Evolutionary conservation across 192 early-diverging fungal species (phyloP).

Genomic region (Phlyctochytrium planicorne): DNA sequence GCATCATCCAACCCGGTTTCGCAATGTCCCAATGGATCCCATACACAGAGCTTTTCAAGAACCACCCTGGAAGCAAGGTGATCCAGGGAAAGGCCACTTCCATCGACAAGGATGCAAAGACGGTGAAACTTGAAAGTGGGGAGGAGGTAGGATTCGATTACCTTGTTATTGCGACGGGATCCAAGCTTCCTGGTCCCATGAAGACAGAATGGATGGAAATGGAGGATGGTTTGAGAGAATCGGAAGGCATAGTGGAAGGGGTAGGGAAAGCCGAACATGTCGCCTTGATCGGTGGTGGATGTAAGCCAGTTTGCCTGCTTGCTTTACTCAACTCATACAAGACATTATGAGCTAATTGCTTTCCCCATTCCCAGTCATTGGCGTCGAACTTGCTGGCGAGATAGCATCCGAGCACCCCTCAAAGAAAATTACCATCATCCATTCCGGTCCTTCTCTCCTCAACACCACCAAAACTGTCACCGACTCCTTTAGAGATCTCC

Average conservation of each 20-base stretch:
- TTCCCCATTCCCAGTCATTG: too few relatives aligned
- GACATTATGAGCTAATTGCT: too few relatives aligned
- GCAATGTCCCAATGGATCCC: conserved; percentile 37
- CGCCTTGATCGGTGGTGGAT: conserved; percentile 68
- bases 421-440: conserved; percentile 63
- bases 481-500: conserved; percentile 8
- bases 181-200: conserved; percentile 48
- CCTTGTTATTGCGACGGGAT: conserved; percentile 65
- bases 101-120: conserved; percentile 30
- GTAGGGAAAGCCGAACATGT: conserved; percentile 49
- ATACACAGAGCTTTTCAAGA: conserved; percentile 37
- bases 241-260: conserved; percentile 30
- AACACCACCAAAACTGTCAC: background rate
- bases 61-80: conserved; percentile 29
- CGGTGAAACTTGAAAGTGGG: conserved; percentile 49
- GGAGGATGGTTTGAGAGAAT: conserved; percentile 30
- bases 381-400: conserved; percentile 78
- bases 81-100: conserved; percentile 47
- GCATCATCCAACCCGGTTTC: conserved; percentile 25
- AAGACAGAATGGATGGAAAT: conserved; percentile 36
- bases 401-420: conserved; percentile 60
- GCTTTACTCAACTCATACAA: too few relatives aligned
- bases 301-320: too few relatives aligned
- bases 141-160: conserved; percentile 63
- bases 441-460: conserved; percentile 47